Base-by-base conservation (phyloP, 2,329 filamentous ascomycete genomes). In the Aspergillus melleus region DNA sequence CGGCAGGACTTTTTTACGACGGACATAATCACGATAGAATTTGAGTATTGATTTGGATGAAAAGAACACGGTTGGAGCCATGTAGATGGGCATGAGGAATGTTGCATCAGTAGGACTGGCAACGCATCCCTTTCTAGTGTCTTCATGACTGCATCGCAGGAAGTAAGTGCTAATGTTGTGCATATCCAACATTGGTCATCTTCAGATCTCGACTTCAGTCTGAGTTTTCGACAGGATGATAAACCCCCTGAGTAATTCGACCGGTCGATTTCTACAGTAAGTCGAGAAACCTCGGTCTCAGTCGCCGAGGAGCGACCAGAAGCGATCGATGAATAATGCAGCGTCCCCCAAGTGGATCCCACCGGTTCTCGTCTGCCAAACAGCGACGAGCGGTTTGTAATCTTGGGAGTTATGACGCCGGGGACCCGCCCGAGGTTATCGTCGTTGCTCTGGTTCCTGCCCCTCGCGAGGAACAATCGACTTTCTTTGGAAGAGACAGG, bases 1-100 rank as follows among this genome's bases (percentile, higher is more conserved):
- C 73, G 66, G 70, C 71, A 77, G 77, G 77, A 79, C 77, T 79
- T 75, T 74, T 77, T 73, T 73, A 76, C 71, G 77, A 79, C 76
- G 77, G 68, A 79, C 77, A 79, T 78, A 42, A 14, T 44, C 22
- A 3, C 6, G 6, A 10, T 24, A 22, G 22, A 22, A 22, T 22
- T 22, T 22, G 22, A 22, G 22, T 22, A 22, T 22, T 22, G 22
- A 22, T 22, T 22, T 22, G 22, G 24, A 24, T 6, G 24, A 24
- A 5, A 24, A 24, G 1, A 24, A 24, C 4, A 24, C 24, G 24
- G 24, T 24, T 29, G 26, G 8, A 29, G 26, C 26, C 32, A 36
- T 36, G 32, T 36, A 36, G 32, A 36, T 14, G 1, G 32, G 32
- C 12, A 4, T 36, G 36, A 42, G 14, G 36, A n/a, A 42, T n/a